These are phyloP conservation scores for Camellia oleifera DNA, from an alignment of 179 eudicot species.

Conservation along the genomic window DNA sequence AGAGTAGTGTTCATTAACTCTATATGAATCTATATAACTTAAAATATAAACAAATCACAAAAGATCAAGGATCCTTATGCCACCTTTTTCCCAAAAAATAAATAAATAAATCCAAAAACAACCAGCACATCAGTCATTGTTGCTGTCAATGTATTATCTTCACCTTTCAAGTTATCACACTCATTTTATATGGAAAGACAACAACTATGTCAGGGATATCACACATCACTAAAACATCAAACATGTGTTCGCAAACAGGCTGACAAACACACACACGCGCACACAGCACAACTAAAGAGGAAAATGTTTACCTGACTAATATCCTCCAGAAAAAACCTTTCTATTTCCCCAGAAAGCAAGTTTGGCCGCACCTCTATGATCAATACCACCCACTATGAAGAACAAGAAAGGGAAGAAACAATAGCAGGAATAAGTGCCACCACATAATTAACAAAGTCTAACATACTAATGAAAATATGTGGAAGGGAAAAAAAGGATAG, in stretches of 20 bases:
- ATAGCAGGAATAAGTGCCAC: conserved; percentile 3
- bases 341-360: conserved; percentile 61
- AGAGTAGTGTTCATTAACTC: no score
- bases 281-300: not conserved
- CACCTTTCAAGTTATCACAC: not conserved
- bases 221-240: not conserved
- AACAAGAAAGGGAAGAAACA: conserved; percentile 15
- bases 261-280: no score
- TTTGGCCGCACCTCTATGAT: conserved; percentile 66
- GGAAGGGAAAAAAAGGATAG: not conserved
- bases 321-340: conserved; percentile 53
- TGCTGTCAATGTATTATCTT: not conserved
- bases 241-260: no score
- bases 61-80: not conserved
- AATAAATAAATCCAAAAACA: not conserved
- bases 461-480: not conserved
- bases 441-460: not conserved
- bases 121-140: not conserved
- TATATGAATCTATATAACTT: not conserved
- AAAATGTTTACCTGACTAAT: conserved; percentile 43
- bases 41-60: not conserved
- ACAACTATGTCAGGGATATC: not conserved
- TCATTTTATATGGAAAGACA: conserved; percentile 4
- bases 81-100: not conserved
- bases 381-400: conserved; percentile 57